These are phyloP conservation scores for Triticum timopheevii DNA, from an alignment of 176 grass and related monocot genomes.

Conservation along the genomic window DNA sequence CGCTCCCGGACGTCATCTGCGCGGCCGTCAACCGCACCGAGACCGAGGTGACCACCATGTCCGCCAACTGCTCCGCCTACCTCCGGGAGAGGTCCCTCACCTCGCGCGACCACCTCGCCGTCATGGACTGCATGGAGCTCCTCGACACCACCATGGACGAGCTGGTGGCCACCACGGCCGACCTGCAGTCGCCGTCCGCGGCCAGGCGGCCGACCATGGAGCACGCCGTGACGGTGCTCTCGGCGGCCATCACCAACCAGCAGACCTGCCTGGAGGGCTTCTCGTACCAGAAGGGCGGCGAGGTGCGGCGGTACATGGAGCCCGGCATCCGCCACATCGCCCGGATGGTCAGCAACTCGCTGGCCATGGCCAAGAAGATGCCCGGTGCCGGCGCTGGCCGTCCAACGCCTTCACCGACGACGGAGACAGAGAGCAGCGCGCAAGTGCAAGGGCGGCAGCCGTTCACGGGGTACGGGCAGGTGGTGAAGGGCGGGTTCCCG, in stretches of 20 bases:
- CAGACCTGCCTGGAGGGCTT: slow-evolving; percentile 83
- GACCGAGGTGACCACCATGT: slow-evolving; percentile 32
- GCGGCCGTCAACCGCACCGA: slow-evolving; percentile 47
- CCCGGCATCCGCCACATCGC: slow-evolving; percentile 38
- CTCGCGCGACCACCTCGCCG: slow-evolving; percentile 39
- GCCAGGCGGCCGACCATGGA: background rate
- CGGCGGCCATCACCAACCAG: slow-evolving; percentile 88
- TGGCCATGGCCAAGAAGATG: slow-evolving; percentile 79
- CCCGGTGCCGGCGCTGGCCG: background rate
- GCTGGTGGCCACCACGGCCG: slow-evolving; percentile 30
- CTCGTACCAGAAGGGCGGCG: slow-evolving; percentile 35
- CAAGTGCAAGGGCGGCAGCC: no score
- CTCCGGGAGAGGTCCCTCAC: slow-evolving; percentile 28
- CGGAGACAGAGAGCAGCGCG: background rate
- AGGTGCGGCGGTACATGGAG: slow-evolving; percentile 49
- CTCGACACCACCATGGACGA: slow-evolving; percentile 67
- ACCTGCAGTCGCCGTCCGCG: slow-evolving; percentile 16
- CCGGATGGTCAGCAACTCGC: slow-evolving; percentile 76
- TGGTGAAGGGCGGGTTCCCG: slow-evolving; percentile 54
- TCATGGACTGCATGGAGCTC: slow-evolving; percentile 72
- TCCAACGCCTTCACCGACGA: background rate
- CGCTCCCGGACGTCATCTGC: slow-evolving; percentile 61
- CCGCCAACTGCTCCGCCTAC: slow-evolving; percentile 56
- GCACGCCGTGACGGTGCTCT: slow-evolving; percentile 68
- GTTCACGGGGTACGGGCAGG: slow-evolving; percentile 64